These are phyloP conservation scores for Coleophoma cylindrospora DNA, from an alignment of 2,329 filamentous ascomycete genomes.

Conservation along the genomic window DNA sequence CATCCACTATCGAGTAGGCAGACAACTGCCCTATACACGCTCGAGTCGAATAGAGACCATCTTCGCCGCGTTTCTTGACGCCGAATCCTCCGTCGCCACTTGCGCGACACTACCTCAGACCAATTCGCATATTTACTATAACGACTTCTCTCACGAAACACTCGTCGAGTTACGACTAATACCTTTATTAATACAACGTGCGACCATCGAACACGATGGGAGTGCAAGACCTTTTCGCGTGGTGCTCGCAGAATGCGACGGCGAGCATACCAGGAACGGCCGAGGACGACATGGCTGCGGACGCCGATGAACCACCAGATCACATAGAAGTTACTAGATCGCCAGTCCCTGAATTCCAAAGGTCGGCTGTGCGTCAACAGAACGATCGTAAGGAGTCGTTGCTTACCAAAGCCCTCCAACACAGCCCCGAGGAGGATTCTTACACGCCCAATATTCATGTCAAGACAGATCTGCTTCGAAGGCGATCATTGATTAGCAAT, in stretches of 20 bases:
- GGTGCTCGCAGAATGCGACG: conserved; percentile 36
- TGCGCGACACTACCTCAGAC: conserved; percentile 31
- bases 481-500: conserved; percentile 67
- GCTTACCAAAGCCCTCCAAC: conserved; percentile 77
- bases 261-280: conserved; percentile 24
- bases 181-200: conserved; percentile 6
- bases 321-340: neutral
- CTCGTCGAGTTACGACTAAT: neutral
- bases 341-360: conserved; percentile 22
- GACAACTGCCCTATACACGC: neutral
- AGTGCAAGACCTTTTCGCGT: conserved; percentile 35
- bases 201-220: conserved; percentile 16
- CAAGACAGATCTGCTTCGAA: conserved; percentile 30
- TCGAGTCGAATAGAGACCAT: neutral
- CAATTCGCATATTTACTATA: conserved; percentile 10
- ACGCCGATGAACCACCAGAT: conserved; percentile 88
- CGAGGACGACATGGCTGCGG: conserved; percentile 64
- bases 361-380: conserved; percentile 36
- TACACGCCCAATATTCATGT: conserved; percentile 32
- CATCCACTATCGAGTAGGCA: neutral
- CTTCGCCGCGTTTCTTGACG: too few relatives aligned
- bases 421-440: conserved; percentile 51
- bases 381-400: conserved; percentile 69
- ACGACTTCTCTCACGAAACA: conserved; percentile 8
- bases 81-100: too few relatives aligned